Evolutionary conservation across 1,139 yeast genomes (phyloP).

Genomic region (Eremothecium gossypii): DNA sequence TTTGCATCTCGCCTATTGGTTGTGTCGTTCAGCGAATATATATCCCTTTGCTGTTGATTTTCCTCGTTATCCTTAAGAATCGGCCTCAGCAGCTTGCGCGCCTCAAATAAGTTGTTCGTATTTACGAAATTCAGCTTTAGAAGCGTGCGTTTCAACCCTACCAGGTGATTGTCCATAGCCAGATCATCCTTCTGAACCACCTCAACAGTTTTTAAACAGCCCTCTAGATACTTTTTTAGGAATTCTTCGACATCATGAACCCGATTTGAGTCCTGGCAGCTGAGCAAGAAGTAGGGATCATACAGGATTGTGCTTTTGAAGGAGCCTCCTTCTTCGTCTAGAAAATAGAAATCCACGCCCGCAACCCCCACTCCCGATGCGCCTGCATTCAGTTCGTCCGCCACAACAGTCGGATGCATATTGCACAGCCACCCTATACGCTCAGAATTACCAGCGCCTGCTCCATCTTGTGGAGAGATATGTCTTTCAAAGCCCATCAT

Average conservation of each 20-base stretch:
- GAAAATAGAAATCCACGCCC: constrained; percentile 88
- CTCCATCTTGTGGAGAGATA: constrained; percentile 23
- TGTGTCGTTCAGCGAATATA: constrained; percentile 35
- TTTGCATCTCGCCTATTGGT: constrained; percentile 43
- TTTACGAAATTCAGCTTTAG: constrained; percentile 69
- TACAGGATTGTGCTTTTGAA: constrained; percentile 77
- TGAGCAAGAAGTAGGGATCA: constrained; percentile 83
- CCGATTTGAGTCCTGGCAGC: constrained; percentile 51
- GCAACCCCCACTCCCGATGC: constrained; percentile 56
- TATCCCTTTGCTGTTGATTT: constrained; percentile 57
- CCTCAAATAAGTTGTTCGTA: constrained; percentile 61
- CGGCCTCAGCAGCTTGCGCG: constrained; percentile 61
- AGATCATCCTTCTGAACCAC: constrained; percentile 69
- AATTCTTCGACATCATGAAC: constrained; percentile 72
- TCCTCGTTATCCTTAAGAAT: constrained; percentile 59
- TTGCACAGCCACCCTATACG: constrained; percentile 82
- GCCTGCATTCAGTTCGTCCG: constrained; percentile 25
- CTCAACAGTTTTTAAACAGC: constrained; percentile 46
- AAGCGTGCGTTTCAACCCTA: constrained; percentile 61
- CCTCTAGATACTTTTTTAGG: constrained; percentile 58
- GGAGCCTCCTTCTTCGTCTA: constrained; percentile 97
- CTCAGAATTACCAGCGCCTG: constrained; percentile 17
- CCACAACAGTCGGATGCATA: constrained; percentile 52
- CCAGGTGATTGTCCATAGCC: constrained; percentile 70
- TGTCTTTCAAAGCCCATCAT: constrained; percentile 77